Base-by-base conservation (phyloP, 768 basidiomycete species). In the Lyophyllum shimeji region DNA sequence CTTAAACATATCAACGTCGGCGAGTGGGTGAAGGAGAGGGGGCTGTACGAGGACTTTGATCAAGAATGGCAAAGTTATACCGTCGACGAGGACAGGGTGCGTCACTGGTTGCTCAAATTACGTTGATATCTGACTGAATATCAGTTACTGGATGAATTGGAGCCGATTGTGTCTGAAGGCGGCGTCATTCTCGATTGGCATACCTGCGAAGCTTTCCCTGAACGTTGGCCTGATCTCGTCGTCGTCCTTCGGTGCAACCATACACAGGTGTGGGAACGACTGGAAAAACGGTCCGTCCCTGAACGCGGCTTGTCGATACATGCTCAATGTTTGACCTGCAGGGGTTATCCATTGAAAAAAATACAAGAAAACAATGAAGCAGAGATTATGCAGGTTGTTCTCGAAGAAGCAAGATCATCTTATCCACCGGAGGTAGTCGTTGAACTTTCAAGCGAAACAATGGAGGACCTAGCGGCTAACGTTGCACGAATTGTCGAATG, bases 361-460 rank as follows among this genome's bases (percentile, higher is more conserved):
- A 93, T 99, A 4, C 90, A 95, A 68, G 97, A 99, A 73, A 99
- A 99, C 71, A 95, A 98, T 70, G 90, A 95, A 65, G 95, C 95
- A 12, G 97, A 99, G 75, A 98, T 99, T 66, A 97, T 98, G 95
- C 80, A 91, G 65, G 85, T 95, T 49, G 86, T 97, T 34, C 74
- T 90, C 11, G 88, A 92, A 29, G 97, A 99, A 69, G 95, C 96
- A 3, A 79, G 85, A 43, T 84, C 85, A 37, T 91, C 93, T 0
- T 99, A 98, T 69, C 81, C 87, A 0, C 65, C 79, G n/a, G 87
- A 91, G 69, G 90, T 96, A 59, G 82, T 98, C 23, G 87, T 98
- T 17, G 92, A 92, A 65, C 76, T 98, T 23, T 72, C 80, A 56
- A 94, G 90, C 68, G 89, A 92, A 66, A 79, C 72, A 20, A 83